Evolutionary conservation across 208 protist genomes (phyloP).

Genomic region (Wallacemonas sp.): DNA sequence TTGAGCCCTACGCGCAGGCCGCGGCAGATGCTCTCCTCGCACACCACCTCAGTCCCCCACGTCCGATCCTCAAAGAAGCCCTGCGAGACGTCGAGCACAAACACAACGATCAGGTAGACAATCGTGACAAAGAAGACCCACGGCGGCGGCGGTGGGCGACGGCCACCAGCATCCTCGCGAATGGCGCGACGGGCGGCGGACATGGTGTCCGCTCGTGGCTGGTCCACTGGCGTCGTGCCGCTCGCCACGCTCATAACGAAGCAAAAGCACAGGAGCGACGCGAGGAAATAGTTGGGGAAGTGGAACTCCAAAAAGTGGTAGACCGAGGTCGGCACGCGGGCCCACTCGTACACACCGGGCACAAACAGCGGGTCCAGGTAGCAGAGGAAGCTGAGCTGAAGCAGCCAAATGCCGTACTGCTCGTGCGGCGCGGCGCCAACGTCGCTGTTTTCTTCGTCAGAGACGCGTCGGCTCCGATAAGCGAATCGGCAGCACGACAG

Average conservation of each 20-base stretch:
- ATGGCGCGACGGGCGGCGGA: too few relatives aligned
- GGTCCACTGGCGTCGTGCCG: too few relatives aligned
- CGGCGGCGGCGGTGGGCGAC: constrained; percentile 27
- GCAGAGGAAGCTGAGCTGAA: constrained; percentile 51
- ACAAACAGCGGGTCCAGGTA: constrained; percentile 76
- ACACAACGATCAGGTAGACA: constrained; percentile 33
- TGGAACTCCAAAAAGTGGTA: constrained; percentile 72
- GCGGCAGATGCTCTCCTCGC: constrained; percentile 33
- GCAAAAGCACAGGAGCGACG: constrained; percentile 56
- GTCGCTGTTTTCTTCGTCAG: not conserved
- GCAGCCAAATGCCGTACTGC: constrained; percentile 57
- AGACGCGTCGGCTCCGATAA: constrained; percentile 25
- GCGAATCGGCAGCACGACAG: constrained; percentile 54
- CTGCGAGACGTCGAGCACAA: constrained; percentile 36
- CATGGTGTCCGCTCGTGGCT: too few relatives aligned
- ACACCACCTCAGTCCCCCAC: constrained; percentile 34
- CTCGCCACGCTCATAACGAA: not conserved
- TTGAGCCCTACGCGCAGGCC: constrained; percentile 30
- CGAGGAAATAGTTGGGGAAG: constrained; percentile 71
- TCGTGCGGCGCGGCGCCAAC: constrained; percentile 35
- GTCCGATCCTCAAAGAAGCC: constrained; percentile 34
- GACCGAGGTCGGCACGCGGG: not conserved
- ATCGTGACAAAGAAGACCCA: constrained; percentile 34
- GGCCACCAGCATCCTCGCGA: not conserved
- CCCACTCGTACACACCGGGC: constrained; percentile 31